Base-by-base conservation (phyloP, 768 basidiomycete species). In the Lactarius akahatsu region DNA sequence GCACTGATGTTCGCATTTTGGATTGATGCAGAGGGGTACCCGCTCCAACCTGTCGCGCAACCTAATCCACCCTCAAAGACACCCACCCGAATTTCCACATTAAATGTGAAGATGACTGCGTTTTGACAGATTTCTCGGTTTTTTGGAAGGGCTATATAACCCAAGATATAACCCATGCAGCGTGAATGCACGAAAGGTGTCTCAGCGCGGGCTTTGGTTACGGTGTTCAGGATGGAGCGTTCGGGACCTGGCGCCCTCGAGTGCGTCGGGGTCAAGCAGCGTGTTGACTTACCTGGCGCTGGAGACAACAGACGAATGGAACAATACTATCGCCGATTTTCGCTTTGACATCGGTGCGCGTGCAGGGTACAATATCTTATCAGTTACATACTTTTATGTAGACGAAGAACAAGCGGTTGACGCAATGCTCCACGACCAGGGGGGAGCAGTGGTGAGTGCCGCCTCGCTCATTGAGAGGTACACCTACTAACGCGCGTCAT, bases 41-140 rank as follows among this genome's bases (percentile, higher is more conserved):
- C 82, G 87, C 28, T 86, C 86, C 0, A 86, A 89, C 70, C 71
- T 81, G 0, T 78, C 87, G 9, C 80, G 80, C 28, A 38, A 74
- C 58, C 77, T 77, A 64, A 57, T 81, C 5, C 81, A 80, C 57
- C 62, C 68, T 65, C 41, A 75, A 76, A 11, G 72, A 75, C 7
- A 67, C 66, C 0, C 62, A 73, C 10, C 71, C 71, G n/a, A 40
- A 16, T 15, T 1, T 40, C 38, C 15, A 40, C 38, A 40, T 16
- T 16, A 15, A 40, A 40, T 40, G 15, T 40, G 4, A 16, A 38
- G 38, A 80, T 20, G 41, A 45, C 79, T 80, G 59, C 26, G 77
- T 59, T 34, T 5, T 20, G 0, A 40, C 40, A 40, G 40, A 18
- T 4, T 8, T 8, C 32, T 38, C 5, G 23, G n/a, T 41, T n/a